Percentiles rank a stretch among this genome's conserved stretches.
phyloP scores from a whole-genome alignment of 208 protist genomes.

The Tritrichomonas musculus region DNA sequence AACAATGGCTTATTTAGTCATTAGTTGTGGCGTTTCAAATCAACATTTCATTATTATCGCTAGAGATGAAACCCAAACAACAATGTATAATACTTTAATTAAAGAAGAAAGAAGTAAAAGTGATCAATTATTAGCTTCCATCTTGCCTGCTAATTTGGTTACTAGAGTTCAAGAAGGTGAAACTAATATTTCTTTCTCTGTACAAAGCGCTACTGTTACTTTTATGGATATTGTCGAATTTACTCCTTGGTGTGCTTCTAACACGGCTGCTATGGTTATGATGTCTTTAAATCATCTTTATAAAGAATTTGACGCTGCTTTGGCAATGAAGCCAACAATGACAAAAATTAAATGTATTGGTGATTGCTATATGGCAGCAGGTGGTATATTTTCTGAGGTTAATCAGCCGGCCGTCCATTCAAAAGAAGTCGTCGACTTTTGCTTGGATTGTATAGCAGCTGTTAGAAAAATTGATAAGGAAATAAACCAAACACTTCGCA shows the following conservation, averaged over 20 bases:
- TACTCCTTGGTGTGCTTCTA: neutral
- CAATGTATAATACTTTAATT: neutral
- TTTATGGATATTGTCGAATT: neutral
- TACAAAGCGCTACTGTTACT: neutral
- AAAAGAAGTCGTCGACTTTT: neutral
- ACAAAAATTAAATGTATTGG: slow-evolving; percentile 32
- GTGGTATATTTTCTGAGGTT: slow-evolving; percentile 8
- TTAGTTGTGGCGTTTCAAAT: neutral
- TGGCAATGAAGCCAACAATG: neutral
- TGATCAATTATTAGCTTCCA: neutral
- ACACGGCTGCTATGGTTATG: neutral
- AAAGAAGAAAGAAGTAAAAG: neutral
- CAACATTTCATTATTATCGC: neutral
- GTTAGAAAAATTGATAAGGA: neutral
- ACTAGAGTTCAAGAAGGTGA: neutral
- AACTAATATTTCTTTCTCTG: neutral
- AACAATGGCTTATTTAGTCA: neutral
- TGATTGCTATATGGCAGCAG: slow-evolving; percentile 27
- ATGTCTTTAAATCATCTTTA: neutral
- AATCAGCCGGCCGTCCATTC: neutral
- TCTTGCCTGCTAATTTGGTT: neutral
- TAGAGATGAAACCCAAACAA: neutral
- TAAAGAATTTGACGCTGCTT: neutral
- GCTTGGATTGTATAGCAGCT: neutral
- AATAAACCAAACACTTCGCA: neutral